phyloP scores from a whole-genome alignment of 1,284 basidiomycete genomes.

The Moesziomyces antarcticus region DNA sequence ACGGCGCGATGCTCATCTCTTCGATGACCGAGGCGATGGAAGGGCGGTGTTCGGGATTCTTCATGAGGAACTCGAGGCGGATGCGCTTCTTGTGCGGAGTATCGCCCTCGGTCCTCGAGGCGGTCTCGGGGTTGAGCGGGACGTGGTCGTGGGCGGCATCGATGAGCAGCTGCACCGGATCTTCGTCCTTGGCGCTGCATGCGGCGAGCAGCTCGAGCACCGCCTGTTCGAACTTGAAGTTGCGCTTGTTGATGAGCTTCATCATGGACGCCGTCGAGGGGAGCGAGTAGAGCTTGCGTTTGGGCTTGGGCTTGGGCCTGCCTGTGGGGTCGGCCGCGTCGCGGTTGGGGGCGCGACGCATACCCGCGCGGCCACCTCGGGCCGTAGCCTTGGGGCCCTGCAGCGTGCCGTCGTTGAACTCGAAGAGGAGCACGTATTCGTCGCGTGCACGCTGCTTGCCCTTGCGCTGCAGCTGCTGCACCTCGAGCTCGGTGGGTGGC shows the following conservation, averaged over 20 bases:
- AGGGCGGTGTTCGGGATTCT: conserved; percentile 55
- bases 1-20: conserved; percentile 50
- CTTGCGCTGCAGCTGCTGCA: conserved; percentile 33
- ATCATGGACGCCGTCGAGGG: conserved; percentile 57
- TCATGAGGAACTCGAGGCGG: conserved; percentile 57
- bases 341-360: conserved; percentile 41
- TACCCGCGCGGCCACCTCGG: conserved; percentile 58
- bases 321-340: conserved; percentile 16
- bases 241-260: conserved; percentile 64
- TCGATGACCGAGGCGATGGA: conserved; percentile 56
- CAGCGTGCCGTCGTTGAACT: conserved; percentile 69
- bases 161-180: conserved; percentile 59
- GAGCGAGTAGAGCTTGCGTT: conserved; percentile 44
- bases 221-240: conserved; percentile 63
- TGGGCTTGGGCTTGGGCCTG: conserved; percentile 18
- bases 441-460: conserved; percentile 51
- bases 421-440: conserved; percentile 67
- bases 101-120: conserved; percentile 33
- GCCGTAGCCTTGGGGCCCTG: conserved; percentile 67
- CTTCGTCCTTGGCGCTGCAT: conserved; percentile 56
- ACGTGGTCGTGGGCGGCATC: conserved; percentile 62
- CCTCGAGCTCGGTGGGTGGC: conserved; percentile 35
- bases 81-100: conserved; percentile 60
- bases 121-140: conserved; percentile 56
- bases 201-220: conserved; percentile 61